Evolutionary conservation across 1,284 basidiomycete genomes (phyloP), one percentile per base, ranked within the genome.

Genomic region (Ceratobasidium papillatum): DNA sequence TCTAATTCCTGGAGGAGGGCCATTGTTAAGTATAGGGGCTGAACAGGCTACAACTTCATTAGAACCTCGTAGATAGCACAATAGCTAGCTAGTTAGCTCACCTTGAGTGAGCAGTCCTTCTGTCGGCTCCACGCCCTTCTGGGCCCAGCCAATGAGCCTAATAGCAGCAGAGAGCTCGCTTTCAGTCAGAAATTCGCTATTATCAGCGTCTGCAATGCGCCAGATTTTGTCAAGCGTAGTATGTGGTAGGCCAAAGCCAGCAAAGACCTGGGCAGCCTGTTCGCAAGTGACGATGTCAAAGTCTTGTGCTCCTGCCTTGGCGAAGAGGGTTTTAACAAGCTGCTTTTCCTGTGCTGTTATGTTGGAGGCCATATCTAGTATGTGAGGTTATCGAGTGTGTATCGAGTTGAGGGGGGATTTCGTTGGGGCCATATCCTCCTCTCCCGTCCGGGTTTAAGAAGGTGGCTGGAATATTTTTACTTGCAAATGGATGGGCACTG

Each of bases 141-240:
- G 98, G 1, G 95, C 92, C 87, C 94, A 94, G 1, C 93, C 95
- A 78, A 99, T 95, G 54, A 99, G 86, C 73, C 98, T 88, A 32
- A 98, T 86, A 8, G 94, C 96, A 76, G 93, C 87, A 56, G 93
- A 91, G 80, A 95, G 93, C 45, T 92, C 93, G 79, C 94, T 94
- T 77, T 88, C 89, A 14, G 94, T 92, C 74, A 99, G 87, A 83
- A 92, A 95, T 2, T 96, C 96, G 77, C 94, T 94, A 85, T 97
- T 95, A 56, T 95, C 92, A 64, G 92, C 91, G 85, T 99, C 98
- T 47, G 96, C 91, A 76, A 99, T 84, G 69, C 86, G 88, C 97
- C 98, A 99, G 78, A 99, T 92, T 84, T 98, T 93, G 54, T 96
- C 95, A 75, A 99, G 90, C 41, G 88, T 86, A n/a, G 87, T 84